These are phyloP conservation scores for Penium margaritaceum DNA, from an alignment of 139 green algal species.

Conservation along the genomic window DNA sequence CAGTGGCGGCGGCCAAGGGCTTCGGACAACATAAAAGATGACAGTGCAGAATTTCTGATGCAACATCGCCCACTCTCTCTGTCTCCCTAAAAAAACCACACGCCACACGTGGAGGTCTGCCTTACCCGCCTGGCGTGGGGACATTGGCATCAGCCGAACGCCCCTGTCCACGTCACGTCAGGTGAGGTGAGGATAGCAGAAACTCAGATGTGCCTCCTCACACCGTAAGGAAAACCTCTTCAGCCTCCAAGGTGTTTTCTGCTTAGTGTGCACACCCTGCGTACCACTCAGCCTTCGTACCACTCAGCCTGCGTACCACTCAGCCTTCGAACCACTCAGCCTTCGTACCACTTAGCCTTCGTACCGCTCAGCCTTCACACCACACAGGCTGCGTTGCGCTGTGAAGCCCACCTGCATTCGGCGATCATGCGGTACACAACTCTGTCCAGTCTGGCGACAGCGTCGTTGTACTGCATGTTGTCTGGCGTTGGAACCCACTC, in stretches of 20 bases:
- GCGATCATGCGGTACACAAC: constrained; percentile 73
- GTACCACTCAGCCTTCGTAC: neutral
- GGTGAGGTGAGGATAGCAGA: too few species aligned
- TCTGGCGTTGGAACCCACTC: constrained; percentile 76
- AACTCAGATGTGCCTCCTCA: too few species aligned
- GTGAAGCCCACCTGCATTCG: constrained; percentile 6
- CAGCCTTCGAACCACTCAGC: neutral
- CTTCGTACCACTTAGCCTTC: neutral
- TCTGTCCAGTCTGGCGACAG: constrained; percentile 67
- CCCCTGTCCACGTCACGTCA: too few species aligned
- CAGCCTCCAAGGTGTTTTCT: neutral
- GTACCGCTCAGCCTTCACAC: neutral
- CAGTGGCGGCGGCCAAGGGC: too few species aligned
- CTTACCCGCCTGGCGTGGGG: too few species aligned
- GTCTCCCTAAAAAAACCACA: too few species aligned
- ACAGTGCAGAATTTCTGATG: too few species aligned
- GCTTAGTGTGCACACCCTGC: neutral
- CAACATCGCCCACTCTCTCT: too few species aligned
- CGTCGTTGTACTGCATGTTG: constrained; percentile 66
- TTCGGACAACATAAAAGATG: too few species aligned
- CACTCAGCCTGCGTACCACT: neutral
- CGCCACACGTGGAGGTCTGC: too few species aligned
- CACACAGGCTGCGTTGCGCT: neutral
- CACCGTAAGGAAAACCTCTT: too few species aligned
- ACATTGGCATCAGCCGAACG: too few species aligned